Percentiles rank a stretch among this genome's conserved stretches.
Conservation (phyloP, 257 asterid species). For the Penstemon eatonii region DNA sequence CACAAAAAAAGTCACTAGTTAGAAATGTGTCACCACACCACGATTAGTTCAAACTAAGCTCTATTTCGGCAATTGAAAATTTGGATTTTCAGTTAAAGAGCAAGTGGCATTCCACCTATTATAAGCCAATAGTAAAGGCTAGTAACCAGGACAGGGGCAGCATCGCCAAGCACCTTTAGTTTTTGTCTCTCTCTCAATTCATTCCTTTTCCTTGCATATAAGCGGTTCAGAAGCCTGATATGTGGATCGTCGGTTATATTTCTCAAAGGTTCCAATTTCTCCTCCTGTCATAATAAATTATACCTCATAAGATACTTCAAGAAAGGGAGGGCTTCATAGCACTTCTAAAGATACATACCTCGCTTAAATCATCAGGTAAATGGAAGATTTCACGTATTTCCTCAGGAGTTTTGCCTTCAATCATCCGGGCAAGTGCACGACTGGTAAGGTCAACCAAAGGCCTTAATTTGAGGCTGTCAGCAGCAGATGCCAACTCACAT, state of each 20-base stretch:
- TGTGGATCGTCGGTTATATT: slow-evolving; percentile 92
- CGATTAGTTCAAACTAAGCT: too few relatives aligned
- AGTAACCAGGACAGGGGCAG: too few relatives aligned
- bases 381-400: slow-evolving; percentile 89
- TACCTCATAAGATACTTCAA: slow-evolving; percentile 17
- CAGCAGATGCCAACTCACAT: slow-evolving; percentile 97
- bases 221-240: slow-evolving; percentile 81
- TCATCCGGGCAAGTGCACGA: slow-evolving; percentile 93
- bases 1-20: not conserved
- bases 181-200: slow-evolving; percentile 81
- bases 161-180: slow-evolving; percentile 45
- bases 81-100: not conserved
- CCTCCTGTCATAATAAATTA: slow-evolving; percentile 63
- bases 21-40: too few relatives aligned
- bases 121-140: slow-evolving; percentile 9
- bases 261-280: slow-evolving; percentile 91
- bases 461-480: slow-evolving; percentile 87
- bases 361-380: slow-evolving; percentile 96
- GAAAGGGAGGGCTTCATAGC: too few relatives aligned
- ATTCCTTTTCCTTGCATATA: slow-evolving; percentile 91
- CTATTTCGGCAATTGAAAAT: too few relatives aligned
- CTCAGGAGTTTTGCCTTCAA: slow-evolving; percentile 91
- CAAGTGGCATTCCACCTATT: slow-evolving; percentile 23
- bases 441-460: slow-evolving; percentile 95
- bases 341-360: slow-evolving; percentile 39